Conservation (phyloP, 2,329 filamentous ascomycete genomes). For the Monosporascus ibericus region DNA sequence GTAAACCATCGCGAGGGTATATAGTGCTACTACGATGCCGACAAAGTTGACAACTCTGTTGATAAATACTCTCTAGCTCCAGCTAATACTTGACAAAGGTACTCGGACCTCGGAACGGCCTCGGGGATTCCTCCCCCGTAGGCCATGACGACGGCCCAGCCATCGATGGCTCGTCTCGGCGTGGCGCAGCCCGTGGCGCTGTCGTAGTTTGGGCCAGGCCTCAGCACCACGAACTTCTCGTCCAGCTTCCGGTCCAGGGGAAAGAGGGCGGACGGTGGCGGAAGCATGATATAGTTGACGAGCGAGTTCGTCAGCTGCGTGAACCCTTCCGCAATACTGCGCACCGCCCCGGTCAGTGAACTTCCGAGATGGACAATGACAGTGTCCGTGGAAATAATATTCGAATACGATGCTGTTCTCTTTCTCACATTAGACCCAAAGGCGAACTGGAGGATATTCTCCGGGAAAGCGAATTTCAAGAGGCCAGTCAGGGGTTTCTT, state of each 20-base stretch:
- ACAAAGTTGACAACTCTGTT: conserved; percentile 61
- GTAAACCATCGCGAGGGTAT: conserved; percentile 57
- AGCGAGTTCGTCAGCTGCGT: conserved; percentile 67
- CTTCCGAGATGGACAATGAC: conserved; percentile 1
- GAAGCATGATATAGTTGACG: conserved; percentile 64
- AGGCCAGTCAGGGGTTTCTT: conserved; percentile 56
- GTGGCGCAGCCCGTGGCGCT: conserved; percentile 60
- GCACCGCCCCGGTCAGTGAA: conserved; percentile 7
- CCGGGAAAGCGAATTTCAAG: conserved; percentile 65
- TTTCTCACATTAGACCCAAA: conserved; percentile 67
- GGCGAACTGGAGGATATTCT: conserved; percentile 70
- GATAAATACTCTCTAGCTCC: conserved; percentile 45
- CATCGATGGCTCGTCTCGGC: conserved; percentile 59
- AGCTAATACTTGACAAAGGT: neutral
- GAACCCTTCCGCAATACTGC: conserved; percentile 63
- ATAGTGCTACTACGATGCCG: conserved; percentile 59
- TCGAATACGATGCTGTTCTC: neutral
- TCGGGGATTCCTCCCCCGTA: conserved; percentile 49
- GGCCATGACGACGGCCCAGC: conserved; percentile 66
- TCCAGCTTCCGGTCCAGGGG: conserved; percentile 67
- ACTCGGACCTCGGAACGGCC: neutral
- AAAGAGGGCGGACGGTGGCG: conserved; percentile 61
- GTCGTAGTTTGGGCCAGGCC: conserved; percentile 48
- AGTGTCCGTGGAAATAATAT: neutral
- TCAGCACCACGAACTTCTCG: conserved; percentile 66